Conservation (phyloP, 83 land plant genomes). For the Diphasiastrum complanatum region DNA sequence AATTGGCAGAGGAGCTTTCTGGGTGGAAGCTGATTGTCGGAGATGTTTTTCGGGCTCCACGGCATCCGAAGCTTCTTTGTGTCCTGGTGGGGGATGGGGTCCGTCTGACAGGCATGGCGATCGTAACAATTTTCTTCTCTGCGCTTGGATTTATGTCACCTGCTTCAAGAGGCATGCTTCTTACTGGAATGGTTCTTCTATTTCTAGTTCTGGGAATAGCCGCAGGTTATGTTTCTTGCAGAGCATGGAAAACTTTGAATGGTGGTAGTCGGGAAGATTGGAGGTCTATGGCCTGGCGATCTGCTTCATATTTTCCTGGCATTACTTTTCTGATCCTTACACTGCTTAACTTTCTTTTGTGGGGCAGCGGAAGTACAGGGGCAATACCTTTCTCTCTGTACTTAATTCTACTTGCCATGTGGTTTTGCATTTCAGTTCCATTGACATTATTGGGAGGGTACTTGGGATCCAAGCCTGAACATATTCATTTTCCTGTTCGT, state of each 20-base stretch:
- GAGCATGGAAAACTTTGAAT: slow-evolving; percentile 53
- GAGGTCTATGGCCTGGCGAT: slow-evolving; percentile 62
- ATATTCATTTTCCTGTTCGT: slow-evolving; percentile 1
- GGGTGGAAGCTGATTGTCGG: slow-evolving; percentile 69
- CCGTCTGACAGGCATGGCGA: slow-evolving; percentile 50
- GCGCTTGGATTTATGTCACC: slow-evolving; percentile 54
- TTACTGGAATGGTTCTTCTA: slow-evolving; percentile 54
- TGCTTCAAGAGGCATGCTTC: slow-evolving; percentile 56
- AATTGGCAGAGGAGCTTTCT: slow-evolving; percentile 61
- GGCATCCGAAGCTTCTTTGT: slow-evolving; percentile 39
- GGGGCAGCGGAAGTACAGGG: slow-evolving; percentile 53
- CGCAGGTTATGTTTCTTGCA: slow-evolving; percentile 45
- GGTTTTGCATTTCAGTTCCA: slow-evolving; percentile 74
- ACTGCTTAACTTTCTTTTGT: slow-evolving; percentile 48
- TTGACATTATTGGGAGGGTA: slow-evolving; percentile 9
- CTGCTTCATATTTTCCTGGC: slow-evolving; percentile 69
- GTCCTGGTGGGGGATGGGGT: slow-evolving; percentile 55
- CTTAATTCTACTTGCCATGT: slow-evolving; percentile 51
- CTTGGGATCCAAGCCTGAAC: slow-evolving; percentile 3
- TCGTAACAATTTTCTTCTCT: slow-evolving; percentile 50
- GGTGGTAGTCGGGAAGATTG: slow-evolving; percentile 45
- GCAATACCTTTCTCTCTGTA: slow-evolving; percentile 62
- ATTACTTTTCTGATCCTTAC: slow-evolving; percentile 47
- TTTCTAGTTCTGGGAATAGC: slow-evolving; percentile 48
- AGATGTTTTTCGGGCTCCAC: slow-evolving; percentile 58